phyloP scores from a whole-genome alignment of 108 stramenopile species.

The Discostella pseudostelligera region DNA sequence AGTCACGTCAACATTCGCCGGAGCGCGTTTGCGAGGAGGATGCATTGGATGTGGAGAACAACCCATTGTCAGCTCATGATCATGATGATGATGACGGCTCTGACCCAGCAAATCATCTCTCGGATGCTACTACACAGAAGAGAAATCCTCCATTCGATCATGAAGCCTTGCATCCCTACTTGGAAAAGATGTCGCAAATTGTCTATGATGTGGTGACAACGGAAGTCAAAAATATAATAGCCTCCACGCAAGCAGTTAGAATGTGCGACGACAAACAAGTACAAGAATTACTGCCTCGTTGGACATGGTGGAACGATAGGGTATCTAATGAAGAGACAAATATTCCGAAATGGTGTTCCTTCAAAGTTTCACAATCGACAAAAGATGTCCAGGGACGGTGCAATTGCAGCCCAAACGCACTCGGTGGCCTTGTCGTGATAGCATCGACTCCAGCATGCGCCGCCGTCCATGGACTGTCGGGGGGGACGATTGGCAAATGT shows the following conservation, averaged over 20 bases:
- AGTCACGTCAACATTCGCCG: slow-evolving; percentile 20
- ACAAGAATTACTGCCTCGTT: slow-evolving; percentile 12
- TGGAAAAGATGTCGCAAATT: slow-evolving; percentile 16
- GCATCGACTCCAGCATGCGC: slow-evolving; percentile 59
- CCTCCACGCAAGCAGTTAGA: neutral
- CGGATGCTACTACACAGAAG: neutral
- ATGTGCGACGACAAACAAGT: neutral
- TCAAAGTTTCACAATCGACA: slow-evolving; percentile 41
- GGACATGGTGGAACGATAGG: slow-evolving; percentile 34
- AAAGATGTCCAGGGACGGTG: slow-evolving; percentile 26
- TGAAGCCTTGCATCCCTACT: slow-evolving; percentile 3
- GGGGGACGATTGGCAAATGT: slow-evolving; percentile 41
- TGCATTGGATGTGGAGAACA: neutral
- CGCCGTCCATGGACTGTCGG: slow-evolving; percentile 56
- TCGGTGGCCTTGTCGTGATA: slow-evolving; percentile 17
- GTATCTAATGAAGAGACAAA: neutral
- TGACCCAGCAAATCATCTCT: neutral
- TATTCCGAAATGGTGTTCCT: slow-evolving; percentile 43
- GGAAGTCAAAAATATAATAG: slow-evolving; percentile 11
- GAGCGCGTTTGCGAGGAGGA: neutral
- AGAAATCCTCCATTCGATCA: slow-evolving; percentile 3
- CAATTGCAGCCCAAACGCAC: slow-evolving; percentile 7
- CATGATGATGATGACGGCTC: neutral
- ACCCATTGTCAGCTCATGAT: neutral
- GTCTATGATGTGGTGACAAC: slow-evolving; percentile 35